These are phyloP conservation scores for Cryptosporidium sp. DNA, from an alignment of 169 alveolate species.

Conservation along the genomic window DNA sequence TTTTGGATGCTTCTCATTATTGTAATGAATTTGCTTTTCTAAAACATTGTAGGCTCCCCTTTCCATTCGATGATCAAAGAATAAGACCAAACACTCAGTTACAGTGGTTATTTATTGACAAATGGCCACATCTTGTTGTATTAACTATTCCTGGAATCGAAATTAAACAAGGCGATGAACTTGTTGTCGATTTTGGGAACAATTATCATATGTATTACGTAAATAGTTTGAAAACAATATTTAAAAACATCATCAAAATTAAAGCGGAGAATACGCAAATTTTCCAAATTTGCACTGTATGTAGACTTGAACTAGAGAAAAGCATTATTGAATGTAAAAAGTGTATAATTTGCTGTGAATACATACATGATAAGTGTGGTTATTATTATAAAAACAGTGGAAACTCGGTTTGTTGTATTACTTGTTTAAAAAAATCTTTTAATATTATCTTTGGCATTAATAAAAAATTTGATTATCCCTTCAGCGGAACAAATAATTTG, in stretches of 20 bases:
- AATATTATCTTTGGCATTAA: constrained; percentile 33
- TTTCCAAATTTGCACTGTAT: constrained; percentile 27
- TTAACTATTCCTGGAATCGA: constrained; percentile 66
- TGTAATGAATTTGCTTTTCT: constrained; percentile 64
- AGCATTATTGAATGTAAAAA: not conserved
- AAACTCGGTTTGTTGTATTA: constrained; percentile 16
- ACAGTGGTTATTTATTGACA: constrained; percentile 59
- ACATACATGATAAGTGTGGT: constrained; percentile 56
- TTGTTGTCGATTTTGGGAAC: constrained; percentile 53
- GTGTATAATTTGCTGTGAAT: constrained; percentile 17
- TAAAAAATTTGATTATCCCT: not conserved
- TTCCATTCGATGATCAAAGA: constrained; percentile 50
- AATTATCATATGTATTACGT: constrained; percentile 17
- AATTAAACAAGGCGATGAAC: constrained; percentile 64
- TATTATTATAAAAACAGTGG: not conserved
- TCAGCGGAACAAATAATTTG: not conserved
- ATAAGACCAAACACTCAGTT: constrained; percentile 59
- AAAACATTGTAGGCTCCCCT: constrained; percentile 55
- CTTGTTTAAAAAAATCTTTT: constrained; percentile 32
- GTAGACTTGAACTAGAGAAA: constrained; percentile 23
- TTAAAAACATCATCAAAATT: constrained; percentile 6
- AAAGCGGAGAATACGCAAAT: not conserved
- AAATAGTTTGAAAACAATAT: not conserved
- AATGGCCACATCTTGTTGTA: constrained; percentile 74
- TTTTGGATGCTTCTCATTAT: constrained; percentile 30